Percentiles rank a stretch among this genome's conserved stretches.
Conservation (phyloP, 140 eudicot species). For the Flaveria floridana region DNA sequence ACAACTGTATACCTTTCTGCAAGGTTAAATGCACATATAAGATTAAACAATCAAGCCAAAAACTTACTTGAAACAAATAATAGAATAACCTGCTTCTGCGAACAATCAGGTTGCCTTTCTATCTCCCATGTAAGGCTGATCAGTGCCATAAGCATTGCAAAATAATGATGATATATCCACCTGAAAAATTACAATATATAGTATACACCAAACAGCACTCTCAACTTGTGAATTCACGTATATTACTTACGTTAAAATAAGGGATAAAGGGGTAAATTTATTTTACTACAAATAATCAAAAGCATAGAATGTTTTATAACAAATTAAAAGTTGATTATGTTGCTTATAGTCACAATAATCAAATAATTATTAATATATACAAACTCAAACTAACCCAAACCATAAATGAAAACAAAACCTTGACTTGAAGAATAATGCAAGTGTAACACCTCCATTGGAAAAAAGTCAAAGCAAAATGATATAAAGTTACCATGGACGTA, state of each 20-base stretch:
- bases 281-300: not conserved
- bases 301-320: not conserved
- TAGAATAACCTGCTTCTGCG: constrained; percentile 66
- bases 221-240: not conserved
- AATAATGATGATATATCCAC: constrained; percentile 95
- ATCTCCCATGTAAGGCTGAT: constrained; percentile 94
- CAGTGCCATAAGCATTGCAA: constrained; percentile 86
- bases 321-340: not conserved
- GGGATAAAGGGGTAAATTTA: not conserved
- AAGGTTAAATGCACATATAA: constrained; percentile 5
- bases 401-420: not conserved
- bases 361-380: not conserved
- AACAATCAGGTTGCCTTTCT: constrained; percentile 64
- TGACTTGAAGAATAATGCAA: not conserved
- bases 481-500: constrained; percentile 71
- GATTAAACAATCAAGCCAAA: not conserved
- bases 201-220: not conserved
- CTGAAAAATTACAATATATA: constrained; percentile 33
- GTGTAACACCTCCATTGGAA: not conserved
- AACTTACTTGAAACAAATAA: not conserved
- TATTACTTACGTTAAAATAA: not conserved
- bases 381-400: not conserved
- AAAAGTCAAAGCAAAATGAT: not conserved
- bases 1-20: constrained; percentile 81
- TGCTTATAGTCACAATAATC: not conserved